A percentile compares a stretch with the other conserved stretches of the same genome.
phyloP scores from a whole-genome alignment of 148 eudicot genomes.

The Amaranthus palmeri region DNA sequence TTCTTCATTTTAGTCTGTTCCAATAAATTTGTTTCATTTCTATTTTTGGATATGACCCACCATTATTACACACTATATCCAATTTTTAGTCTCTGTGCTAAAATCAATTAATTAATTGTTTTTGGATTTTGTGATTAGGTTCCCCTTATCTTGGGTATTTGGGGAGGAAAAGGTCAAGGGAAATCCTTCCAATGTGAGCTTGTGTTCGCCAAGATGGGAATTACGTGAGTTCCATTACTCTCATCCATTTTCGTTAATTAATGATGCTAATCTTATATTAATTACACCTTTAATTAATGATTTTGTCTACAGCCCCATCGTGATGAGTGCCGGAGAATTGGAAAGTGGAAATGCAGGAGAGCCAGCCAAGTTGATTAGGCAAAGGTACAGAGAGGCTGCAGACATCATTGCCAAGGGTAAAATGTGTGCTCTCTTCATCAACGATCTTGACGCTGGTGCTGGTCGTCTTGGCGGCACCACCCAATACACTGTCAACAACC shows the following conservation, averaged over 20 bases:
- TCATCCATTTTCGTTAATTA: background rate
- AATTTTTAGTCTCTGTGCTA: no score
- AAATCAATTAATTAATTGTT: background rate
- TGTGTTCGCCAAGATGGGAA: slow-evolving; percentile 94
- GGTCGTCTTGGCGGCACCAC: slow-evolving; percentile 94
- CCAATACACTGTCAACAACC: slow-evolving; percentile 94
- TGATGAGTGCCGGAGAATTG: slow-evolving; percentile 97
- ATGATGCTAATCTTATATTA: background rate
- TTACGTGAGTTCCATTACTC: slow-evolving; percentile 48
- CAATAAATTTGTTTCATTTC: no score
- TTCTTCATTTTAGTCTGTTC: no score
- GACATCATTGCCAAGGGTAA: slow-evolving; percentile 87
- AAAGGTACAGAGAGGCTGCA: slow-evolving; percentile 90
- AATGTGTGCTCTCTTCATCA: slow-evolving; percentile 86
- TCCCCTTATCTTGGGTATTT: slow-evolving; percentile 89
- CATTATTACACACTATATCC: no score
- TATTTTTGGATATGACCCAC: no score
- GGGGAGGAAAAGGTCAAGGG: slow-evolving; percentile 99
- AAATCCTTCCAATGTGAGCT: slow-evolving; percentile 98
- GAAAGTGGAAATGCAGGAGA: slow-evolving; percentile 99
- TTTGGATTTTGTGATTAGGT: slow-evolving; percentile 32
- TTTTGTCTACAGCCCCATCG: slow-evolving; percentile 58
- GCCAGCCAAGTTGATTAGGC: slow-evolving; percentile 87
- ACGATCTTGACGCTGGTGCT: slow-evolving; percentile 92
- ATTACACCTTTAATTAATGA: background rate